Evolutionary conservation across 371 early-diverging fungal species (phyloP), one percentile per base, ranked within the genome.

Genomic region (Rhizopus microsporus): DNA sequence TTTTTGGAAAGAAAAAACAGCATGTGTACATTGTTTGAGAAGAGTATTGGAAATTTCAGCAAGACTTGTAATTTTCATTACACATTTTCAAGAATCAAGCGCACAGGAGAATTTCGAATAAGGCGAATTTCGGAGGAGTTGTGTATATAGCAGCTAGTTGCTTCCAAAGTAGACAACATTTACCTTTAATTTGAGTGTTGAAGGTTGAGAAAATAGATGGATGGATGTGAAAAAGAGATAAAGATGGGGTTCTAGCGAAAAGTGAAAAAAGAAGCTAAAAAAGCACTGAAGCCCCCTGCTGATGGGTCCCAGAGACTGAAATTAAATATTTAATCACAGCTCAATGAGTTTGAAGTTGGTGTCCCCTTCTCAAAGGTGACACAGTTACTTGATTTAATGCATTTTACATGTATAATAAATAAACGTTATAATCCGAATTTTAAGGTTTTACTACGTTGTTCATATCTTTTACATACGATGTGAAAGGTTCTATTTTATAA

Each of bases 111-210:
- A 46, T 46, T 29, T 46, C 16, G 29, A 46, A 46, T 7, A 29
- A 46, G 17, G 9, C 46, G 46, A 46, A 46, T 46, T 46, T 46
- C 46, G 46, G 46, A 46, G 46, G 46, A 46, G 17, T 46, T 42
- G 17, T 46, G 46, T 46, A 46, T 23, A 46, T 5, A 23, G 39
- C 39, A 51, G 55, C 62, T 43, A 50, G 50, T 61, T 61, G 62
- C 50, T 55, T 56, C 55, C 55, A 56, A 29, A 51, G 55, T 60
- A 34, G 60, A 60, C 49, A 51, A 61, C 62, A 61, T 61, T 46
- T 46, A 61, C 62, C 62, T 61, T 61, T 61, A 56, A 51, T 50
- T 43, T 49, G 32, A 38, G 17, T 6, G 31, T 39, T 38, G 38
- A 49, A 34, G 6, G 29, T 56, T 43, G 51, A 13, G 46, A 32